These are phyloP conservation scores for Gossypium lobatum DNA, from an alignment of 441 rosid genomes.

Conservation along the genomic window DNA sequence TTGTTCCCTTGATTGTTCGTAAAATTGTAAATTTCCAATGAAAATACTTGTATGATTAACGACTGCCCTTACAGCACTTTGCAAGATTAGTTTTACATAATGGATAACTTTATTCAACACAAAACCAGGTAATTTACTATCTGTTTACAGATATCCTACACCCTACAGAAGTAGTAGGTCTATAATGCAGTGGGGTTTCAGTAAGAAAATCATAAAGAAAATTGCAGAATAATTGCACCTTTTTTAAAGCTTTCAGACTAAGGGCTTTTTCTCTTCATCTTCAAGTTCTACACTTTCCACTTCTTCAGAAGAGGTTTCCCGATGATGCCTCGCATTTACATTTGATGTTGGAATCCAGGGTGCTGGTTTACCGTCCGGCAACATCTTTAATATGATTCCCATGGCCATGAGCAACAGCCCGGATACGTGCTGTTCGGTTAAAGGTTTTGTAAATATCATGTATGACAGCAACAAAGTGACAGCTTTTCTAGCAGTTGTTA, in stretches of 20 bases:
- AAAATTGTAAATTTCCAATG: background rate
- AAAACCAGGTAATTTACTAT: background rate
- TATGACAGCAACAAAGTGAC: constrained; percentile 75
- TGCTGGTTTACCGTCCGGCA: constrained; percentile 47
- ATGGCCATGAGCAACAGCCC: constrained; percentile 66
- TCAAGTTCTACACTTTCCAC: constrained; percentile 16
- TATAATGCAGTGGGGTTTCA: background rate
- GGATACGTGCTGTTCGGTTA: constrained; percentile 72
- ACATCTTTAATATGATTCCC: constrained; percentile 66
- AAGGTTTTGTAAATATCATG: constrained; percentile 78
- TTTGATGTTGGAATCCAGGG: constrained; percentile 2
- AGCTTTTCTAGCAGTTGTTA: constrained; percentile 86
- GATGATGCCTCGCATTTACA: constrained; percentile 18
- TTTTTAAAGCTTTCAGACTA: background rate
- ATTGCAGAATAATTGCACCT: background rate
- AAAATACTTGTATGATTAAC: background rate
- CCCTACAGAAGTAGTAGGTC: background rate
- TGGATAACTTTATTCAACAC: background rate
- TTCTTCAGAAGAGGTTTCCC: constrained; percentile 22
- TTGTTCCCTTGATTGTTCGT: background rate
- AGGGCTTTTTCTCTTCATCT: constrained; percentile 39
- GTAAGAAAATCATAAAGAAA: background rate
- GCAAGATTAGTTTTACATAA: background rate
- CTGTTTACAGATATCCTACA: background rate
- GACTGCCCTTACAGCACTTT: too few species aligned